A percentile compares a stretch with the other conserved stretches of the same genome.
Evolutionary conservation across 2,329 filamentous ascomycete genomes (phyloP).

Genomic region (Cytospora schulzeri): DNA sequence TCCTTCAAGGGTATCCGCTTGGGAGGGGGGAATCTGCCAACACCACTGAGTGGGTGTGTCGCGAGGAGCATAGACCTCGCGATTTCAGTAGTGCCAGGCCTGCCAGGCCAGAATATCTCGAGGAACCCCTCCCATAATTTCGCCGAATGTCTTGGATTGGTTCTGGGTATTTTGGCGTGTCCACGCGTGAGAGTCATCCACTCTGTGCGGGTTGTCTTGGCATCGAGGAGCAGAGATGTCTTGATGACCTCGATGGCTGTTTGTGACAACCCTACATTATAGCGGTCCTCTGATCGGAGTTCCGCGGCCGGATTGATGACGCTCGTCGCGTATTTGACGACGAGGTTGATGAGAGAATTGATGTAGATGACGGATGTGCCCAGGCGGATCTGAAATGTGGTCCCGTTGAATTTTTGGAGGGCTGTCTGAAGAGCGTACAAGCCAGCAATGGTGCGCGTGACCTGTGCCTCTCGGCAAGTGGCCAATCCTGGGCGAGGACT

Average conservation of each 20-base stretch:
- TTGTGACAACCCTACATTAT: slow-evolving; percentile 54
- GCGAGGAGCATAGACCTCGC: slow-evolving; percentile 74
- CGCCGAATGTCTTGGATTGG: slow-evolving; percentile 70
- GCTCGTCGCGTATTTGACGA: slow-evolving; percentile 59
- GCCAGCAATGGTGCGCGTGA: slow-evolving; percentile 65
- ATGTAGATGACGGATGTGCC: slow-evolving; percentile 63
- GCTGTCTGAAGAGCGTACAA: slow-evolving; percentile 62
- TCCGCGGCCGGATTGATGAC: slow-evolving; percentile 60
- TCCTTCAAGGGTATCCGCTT: slow-evolving; percentile 49
- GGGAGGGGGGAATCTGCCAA: slow-evolving; percentile 70
- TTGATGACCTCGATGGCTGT: slow-evolving; percentile 66
- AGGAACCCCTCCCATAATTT: slow-evolving; percentile 79
- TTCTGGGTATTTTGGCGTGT: slow-evolving; percentile 63
- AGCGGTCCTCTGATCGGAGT: slow-evolving; percentile 47
- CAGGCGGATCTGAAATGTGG: slow-evolving; percentile 46
- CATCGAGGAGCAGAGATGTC: slow-evolving; percentile 69
- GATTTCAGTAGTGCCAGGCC: slow-evolving; percentile 63
- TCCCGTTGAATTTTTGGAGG: slow-evolving; percentile 57
- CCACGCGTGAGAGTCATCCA: slow-evolving; percentile 63
- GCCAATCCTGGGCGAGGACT: slow-evolving; percentile 59
- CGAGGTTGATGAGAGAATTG: slow-evolving; percentile 66
- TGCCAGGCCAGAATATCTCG: slow-evolving; percentile 49
- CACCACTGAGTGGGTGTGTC: slow-evolving; percentile 68
- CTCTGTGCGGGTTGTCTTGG: slow-evolving; percentile 69
- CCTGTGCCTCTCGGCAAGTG: slow-evolving; percentile 59